phyloP scores from a whole-genome alignment of 1,139 yeast genomes.

The Suhomyces yuchorum region DNA sequence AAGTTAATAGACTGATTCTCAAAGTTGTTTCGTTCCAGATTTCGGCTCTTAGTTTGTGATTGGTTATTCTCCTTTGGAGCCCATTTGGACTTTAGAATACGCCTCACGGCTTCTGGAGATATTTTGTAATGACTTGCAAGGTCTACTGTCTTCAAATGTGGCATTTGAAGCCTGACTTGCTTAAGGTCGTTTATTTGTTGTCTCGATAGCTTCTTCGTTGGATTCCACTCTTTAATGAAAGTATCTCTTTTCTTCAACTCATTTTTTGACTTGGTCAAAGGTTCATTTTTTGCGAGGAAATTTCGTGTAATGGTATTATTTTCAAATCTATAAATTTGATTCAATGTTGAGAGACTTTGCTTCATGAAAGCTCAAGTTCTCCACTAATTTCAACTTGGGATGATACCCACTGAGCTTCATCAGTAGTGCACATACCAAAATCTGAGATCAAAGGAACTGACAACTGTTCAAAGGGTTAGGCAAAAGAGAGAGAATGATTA shows the following conservation, averaged over 20 bases:
- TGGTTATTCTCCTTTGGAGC: slow-evolving; percentile 60
- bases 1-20: not conserved
- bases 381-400: not conserved
- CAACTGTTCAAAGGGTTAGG: not conserved
- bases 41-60: slow-evolving; percentile 21
- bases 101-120: slow-evolving; percentile 81
- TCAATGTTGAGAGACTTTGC: no score
- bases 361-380: no score
- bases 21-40: not conserved
- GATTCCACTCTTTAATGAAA: slow-evolving; percentile 68
- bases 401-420: not conserved
- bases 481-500: slow-evolving; percentile 54
- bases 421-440: not conserved
- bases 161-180: slow-evolving; percentile 55
- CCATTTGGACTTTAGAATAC: slow-evolving; percentile 81
- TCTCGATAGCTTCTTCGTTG: slow-evolving; percentile 66
- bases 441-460: not conserved
- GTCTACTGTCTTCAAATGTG: slow-evolving; percentile 60
- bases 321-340: no score
- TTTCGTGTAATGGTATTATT: no score
- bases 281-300: no score
- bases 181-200: slow-evolving; percentile 71
- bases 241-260: not conserved
- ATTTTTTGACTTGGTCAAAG: no score
- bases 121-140: slow-evolving; percentile 66